Evolutionary conservation across 768 basidiomycete genomes (phyloP), one percentile per base, ranked within the genome.

Genomic region (Russula emetica): DNA sequence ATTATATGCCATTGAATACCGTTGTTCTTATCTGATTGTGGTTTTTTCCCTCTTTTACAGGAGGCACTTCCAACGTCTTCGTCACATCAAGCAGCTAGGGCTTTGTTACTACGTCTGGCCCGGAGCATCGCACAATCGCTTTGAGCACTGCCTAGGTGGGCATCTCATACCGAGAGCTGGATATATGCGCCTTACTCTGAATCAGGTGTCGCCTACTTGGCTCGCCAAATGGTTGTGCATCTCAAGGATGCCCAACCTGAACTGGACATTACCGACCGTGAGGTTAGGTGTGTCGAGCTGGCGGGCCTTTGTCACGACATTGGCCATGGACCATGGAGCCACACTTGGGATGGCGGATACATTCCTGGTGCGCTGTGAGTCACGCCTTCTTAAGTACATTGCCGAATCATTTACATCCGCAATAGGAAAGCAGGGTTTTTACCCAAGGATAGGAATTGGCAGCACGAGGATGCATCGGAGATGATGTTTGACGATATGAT

Each of bases 281-380:
- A 94, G 63, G 78, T 92, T 34, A 78, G 79, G 55, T 93, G 92
- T 63, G 85, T 93, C 20, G 86, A 88, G 62, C 76, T 93, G 26
- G 91, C 91, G 0, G 92, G 90, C 0, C 77, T 92, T 3, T 92
- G 90, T 61, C 92, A 93, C 68, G 91, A 93, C 72, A 82, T 93
- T 4, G 91, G 90, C 0, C 91, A 92, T 69, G 92, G 92, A 0
- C 91, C 91, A 0, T 92, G 88, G 85, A 87, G 85, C 63, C 92
- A 94, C 72, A 86, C 93, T 9, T 94, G 88, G 86, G 91, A 94
- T 66, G 75, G 76, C 8, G 70, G 77, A 58, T 92, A 90, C 72
- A 90, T 94, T 57, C 89, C 89, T 0, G 61, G 69, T 5, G 85
- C 83, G 1, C 66, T 83, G 90, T 90, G 69, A 69, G 83, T 78